These are phyloP conservation scores for Phymatotrichopsis omnivora DNA, from an alignment of 2,329 filamentous ascomycete genomes.

Conservation along the genomic window DNA sequence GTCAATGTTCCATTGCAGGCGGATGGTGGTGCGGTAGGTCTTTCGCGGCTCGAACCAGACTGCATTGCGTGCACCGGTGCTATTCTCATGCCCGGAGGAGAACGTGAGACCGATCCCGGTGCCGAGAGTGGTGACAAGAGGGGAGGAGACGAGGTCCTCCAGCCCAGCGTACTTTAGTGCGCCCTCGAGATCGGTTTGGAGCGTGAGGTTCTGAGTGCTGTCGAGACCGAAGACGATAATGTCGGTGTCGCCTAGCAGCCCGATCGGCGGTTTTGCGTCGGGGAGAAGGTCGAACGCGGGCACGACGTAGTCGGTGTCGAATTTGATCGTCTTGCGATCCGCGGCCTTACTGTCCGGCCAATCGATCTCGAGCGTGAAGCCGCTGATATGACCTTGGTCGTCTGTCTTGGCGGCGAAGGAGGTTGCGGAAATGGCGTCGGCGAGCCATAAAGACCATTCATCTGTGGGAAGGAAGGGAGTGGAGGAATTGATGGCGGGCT, in stretches of 20 bases:
- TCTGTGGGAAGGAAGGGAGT: background rate
- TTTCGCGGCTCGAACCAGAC: slow-evolving; percentile 21
- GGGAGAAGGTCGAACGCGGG: background rate
- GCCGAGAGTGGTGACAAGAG: slow-evolving; percentile 2
- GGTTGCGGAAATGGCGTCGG: background rate
- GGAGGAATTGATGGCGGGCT: background rate
- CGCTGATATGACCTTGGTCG: slow-evolving; percentile 4
- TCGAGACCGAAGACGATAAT: slow-evolving; percentile 11
- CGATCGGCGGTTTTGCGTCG: background rate
- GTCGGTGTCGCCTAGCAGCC: background rate
- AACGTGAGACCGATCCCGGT: slow-evolving; percentile 6
- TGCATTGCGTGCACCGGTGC: slow-evolving; percentile 16
- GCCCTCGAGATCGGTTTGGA: background rate
- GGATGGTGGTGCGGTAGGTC: slow-evolving; percentile 14
- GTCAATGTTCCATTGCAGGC: slow-evolving; percentile 12
- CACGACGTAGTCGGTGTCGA: slow-evolving; percentile 6
- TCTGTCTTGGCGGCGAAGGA: slow-evolving; percentile 11
- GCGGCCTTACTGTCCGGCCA: background rate
- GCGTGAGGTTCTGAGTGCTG: background rate
- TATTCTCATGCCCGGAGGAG: background rate
- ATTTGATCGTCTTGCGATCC: background rate
- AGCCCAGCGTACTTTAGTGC: slow-evolving; percentile 6
- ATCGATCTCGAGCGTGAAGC: slow-evolving; percentile 7
- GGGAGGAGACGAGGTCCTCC: background rate
- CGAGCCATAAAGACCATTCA: slow-evolving; percentile 6